Conservation (phyloP, 805 yeast species). For the Yamadazyma phyllophila region DNA sequence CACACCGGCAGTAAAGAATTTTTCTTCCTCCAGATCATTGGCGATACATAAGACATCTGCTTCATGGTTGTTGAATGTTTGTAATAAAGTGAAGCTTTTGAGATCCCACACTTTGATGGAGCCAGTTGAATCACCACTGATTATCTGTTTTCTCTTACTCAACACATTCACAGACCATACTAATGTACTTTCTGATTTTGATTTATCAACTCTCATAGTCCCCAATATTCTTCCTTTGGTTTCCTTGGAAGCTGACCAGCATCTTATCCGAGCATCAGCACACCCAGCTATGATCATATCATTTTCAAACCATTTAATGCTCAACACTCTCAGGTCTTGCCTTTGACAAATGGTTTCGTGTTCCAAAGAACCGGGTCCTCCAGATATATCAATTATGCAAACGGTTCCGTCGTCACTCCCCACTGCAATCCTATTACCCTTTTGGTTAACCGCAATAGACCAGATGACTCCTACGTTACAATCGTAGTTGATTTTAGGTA, state of each 20-base stretch:
- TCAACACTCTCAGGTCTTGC: conserved; percentile 77
- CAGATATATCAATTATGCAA: conserved; percentile 77
- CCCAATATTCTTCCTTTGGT: conserved; percentile 67
- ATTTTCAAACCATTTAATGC: conserved; percentile 71
- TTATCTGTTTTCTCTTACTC: conserved; percentile 66
- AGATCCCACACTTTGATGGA: conserved; percentile 91
- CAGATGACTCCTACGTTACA: conserved; percentile 93
- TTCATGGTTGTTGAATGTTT: conserved; percentile 79
- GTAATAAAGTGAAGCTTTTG: conserved; percentile 69
- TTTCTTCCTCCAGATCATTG: conserved; percentile 56
- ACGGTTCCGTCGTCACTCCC: conserved; percentile 97
- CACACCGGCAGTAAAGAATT: conserved; percentile 85
- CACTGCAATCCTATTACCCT: conserved; percentile 66
- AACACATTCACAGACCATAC: conserved; percentile 83
- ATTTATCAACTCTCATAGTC: conserved; percentile 89
- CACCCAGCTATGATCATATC: conserved; percentile 84
- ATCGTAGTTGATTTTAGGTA: conserved; percentile 73
- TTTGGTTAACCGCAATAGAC: conserved; percentile 70
- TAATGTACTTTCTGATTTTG: conserved; percentile 79
- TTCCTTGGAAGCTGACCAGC: conserved; percentile 60
- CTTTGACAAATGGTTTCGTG: conserved; percentile 74
- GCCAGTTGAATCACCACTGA: conserved; percentile 97
- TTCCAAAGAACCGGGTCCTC: conserved; percentile 81
- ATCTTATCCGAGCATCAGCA: conserved; percentile 87
- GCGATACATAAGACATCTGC: conserved; percentile 84